Evolutionary conservation across 495 filamentous ascomycete species (phyloP), one percentile per base, ranked within the genome.

Genomic region (Chaetomium fimeti): DNA sequence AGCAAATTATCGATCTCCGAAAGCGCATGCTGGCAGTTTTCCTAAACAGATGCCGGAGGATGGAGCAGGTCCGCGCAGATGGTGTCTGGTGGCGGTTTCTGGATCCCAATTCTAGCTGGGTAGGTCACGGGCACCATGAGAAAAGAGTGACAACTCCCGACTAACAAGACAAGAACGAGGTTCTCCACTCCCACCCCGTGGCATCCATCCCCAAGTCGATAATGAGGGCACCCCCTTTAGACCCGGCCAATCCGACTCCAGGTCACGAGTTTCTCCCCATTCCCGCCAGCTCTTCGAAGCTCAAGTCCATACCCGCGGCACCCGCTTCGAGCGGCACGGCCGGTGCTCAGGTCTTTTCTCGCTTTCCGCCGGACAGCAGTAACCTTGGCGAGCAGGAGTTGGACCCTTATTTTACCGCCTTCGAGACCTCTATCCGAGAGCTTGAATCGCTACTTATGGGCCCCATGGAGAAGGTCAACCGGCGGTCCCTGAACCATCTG

Each of bases 41-140:
- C 69, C 73, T 98, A 38, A 98, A 98, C 71, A 84, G 94, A 38
- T 98, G 94, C 75, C 84, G 91, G 51, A 82, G 84, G 65, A 97
- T 98, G 94, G 89, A 92, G 70, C 91, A 96, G 63, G 88, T 98
- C 43, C 84, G 90, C 32, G 90, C 95, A 62, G 95, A 98, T 72
- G 93, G 92, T 8, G 92, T 98, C 16, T 96, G 92, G 87, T 96
- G 93, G 91, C 89, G 91, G 65, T 98, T 98, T 71, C 81, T 98
- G 13, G 94, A 98, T 71, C 93, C 94, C 5, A 97, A 98, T 75
- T 91, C 93, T 22, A 98, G 94, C 88, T 98, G 94, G 94, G 93
- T 97, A 84, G 43, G 83, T 77, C 32, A 5, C n/a, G 20, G 2
- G 2, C 8, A 48, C 27, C 60, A 32, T 12, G 20, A 20, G 32